Evolutionary conservation across 2,329 filamentous ascomycete species (phyloP), one percentile per base, ranked within the genome.

Genomic region (Arthrobotrys sinensis): DNA sequence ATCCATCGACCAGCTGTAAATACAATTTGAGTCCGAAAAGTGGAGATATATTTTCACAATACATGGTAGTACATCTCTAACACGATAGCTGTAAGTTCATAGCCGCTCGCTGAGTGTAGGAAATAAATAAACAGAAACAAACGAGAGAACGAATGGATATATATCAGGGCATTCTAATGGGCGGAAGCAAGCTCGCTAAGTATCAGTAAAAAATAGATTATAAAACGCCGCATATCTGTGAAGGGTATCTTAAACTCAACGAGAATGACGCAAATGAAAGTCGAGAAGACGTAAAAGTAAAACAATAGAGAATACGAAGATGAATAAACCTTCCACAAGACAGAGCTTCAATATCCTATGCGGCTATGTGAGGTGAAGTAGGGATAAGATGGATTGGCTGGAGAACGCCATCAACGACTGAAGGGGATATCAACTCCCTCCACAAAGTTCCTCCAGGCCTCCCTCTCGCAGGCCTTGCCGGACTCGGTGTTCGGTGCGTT

Each of bases 401-500:
- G 36, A 38, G 21, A 16, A 11, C 21, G 10, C 28, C 28, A 8
- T 45, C 50, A 77, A 50, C 46, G 66, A 28, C 73, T 67, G 52
- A 70, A 77, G 1, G 73, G 73, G 52, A 77, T 77, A 46, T 77
- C 73, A 40, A 77, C 69, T 4, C 73, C 73, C 38, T 79, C 75
- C 28, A 72, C 67, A 43, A 79, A 79, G 24, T 73, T 72, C 34
- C 75, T 53, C 75, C 75, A 79, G 3, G 75, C 75, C 11, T 79
- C 75, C 45, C 75, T 46, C 46, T 79, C 75, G 28, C 52, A 64
- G 3, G 55, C 68, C 48, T 79, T 79, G 12, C 75, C 75, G n/a
- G 67, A 72, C 16, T 79, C 75, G 3, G 75, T 65, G 50, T 69
- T 55, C 6, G 75, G 53, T 14, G 68, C 67, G 28, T 91, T 88